Evolutionary conservation across 176 grass and related monocot genomes (phyloP), one percentile per base, ranked within the genome.

Genomic region (Rhipidocladum racemiflorum): DNA sequence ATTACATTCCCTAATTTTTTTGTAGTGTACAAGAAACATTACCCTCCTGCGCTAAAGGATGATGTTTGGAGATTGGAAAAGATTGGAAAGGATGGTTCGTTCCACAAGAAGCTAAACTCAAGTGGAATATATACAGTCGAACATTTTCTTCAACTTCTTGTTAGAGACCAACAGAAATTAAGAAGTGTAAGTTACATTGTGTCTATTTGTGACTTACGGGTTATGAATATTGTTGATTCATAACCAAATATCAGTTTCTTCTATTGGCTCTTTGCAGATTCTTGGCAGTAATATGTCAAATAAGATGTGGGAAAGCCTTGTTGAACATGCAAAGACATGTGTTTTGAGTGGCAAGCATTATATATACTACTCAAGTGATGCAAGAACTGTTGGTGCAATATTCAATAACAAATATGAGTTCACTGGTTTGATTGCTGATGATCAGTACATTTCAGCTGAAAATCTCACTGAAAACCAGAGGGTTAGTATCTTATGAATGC

Each of bases 351-450:
- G 91, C 28, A 97, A 91, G 68, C 84, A 93, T 72, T 97, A 97
- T 76, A 89, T 97, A 87, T 97, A 93, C 68, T 97, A 97, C 57
- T 83, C 91, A 36, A 88, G 74, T 57, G 77, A 93, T 40, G 61
- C 88, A 51, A 85, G 74, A 87, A 91, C 38, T 54, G 79, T 82
- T 61, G 88, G 91, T 42, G 91, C 94, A 39, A 87, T 97, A 66
- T 97, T 97, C 88, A 97, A 89, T 88, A 97, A 91, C 79, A 93
- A 93, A 55, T 97, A 89, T 77, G 94, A 97, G 77, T 97, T 97
- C 32, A 72, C 79, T 76, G 91, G 94, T 72, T 77, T 97, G 88
- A 93, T 97, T 71, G 82, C 84, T 87, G 94, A 82, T 46, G 94
- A 87, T 48, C 91, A 97, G 64, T 93, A 87, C 74, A 89, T 89